Conservation (phyloP, 768 basidiomycete genomes). For the Calocera cornea region DNA sequence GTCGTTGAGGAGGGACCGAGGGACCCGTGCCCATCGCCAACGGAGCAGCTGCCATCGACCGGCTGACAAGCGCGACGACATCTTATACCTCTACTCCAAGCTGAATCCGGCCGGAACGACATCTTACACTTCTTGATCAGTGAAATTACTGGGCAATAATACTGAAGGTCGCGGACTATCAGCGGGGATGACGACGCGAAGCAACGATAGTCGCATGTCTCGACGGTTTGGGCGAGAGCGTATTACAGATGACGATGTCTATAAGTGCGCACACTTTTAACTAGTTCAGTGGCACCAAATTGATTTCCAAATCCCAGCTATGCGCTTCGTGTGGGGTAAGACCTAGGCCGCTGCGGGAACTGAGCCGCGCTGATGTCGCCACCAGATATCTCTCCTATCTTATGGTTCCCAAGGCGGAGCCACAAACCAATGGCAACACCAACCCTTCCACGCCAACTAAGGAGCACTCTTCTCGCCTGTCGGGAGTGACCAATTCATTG, state of each 20-base stretch:
- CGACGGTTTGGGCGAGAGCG: conserved; percentile 61
- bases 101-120: not conserved
- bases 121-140: no score
- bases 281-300: conserved; percentile 4
- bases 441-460: conserved; percentile 8
- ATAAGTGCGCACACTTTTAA: conserved; percentile 44
- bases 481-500: conserved; percentile 41
- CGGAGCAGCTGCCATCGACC: not conserved
- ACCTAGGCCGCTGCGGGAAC: conserved; percentile 10
- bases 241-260: conserved; percentile 73
- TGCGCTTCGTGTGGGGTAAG: conserved; percentile 73
- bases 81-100: not conserved
- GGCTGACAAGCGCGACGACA: not conserved
- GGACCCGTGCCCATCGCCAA: not conserved
- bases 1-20: not conserved
- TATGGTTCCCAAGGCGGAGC: conserved; percentile 16
- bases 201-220: conserved; percentile 56
- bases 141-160: no score
- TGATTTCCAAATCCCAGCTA: conserved; percentile 36
- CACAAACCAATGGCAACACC: conserved; percentile 41
- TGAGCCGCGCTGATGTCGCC: conserved; percentile 11
- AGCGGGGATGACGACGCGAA: conserved; percentile 39
- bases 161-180: no score
- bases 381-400: conserved; percentile 59
- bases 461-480: conserved; percentile 52